Evolutionary conservation across 768 basidiomycete species (phyloP).

Genomic region (Boletus sp.): DNA sequence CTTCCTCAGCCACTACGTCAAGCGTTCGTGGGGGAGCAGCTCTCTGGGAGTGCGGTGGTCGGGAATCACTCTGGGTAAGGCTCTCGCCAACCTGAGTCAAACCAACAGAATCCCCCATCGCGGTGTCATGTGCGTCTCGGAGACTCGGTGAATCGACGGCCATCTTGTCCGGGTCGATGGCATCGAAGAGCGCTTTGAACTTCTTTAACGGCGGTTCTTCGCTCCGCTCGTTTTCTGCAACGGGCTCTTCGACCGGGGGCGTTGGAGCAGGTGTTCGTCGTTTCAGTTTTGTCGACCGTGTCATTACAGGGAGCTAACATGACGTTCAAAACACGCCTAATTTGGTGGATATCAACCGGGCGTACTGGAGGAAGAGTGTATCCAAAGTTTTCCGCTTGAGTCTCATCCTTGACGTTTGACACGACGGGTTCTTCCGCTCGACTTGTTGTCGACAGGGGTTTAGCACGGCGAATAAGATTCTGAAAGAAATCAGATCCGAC

Average conservation of each 20-base stretch:
- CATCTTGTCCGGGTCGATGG: slow-evolving; percentile 51
- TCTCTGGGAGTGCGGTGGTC: slow-evolving; percentile 6
- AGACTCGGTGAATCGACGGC: slow-evolving; percentile 22
- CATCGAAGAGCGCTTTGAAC: slow-evolving; percentile 70
- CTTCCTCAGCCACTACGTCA: slow-evolving; percentile 52
- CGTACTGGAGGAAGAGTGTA: slow-evolving; percentile 28
- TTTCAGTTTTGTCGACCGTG: slow-evolving; percentile 48
- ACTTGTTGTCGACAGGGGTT: slow-evolving; percentile 14
- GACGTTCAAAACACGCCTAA: background rate
- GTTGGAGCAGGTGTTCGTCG: slow-evolving; percentile 46
- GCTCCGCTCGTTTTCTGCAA: slow-evolving; percentile 13
- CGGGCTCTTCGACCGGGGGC: slow-evolving; percentile 17
- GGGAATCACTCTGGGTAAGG: slow-evolving; percentile 28
- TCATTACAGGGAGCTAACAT: slow-evolving; percentile 40
- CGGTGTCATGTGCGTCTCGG: slow-evolving; percentile 11
- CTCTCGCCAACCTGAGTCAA: slow-evolving; percentile 19
- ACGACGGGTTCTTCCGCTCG: slow-evolving; percentile 5
- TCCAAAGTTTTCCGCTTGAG: slow-evolving; percentile 7
- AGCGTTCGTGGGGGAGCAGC: slow-evolving; percentile 14
- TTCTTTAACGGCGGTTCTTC: slow-evolving; percentile 63
- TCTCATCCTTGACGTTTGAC: slow-evolving; percentile 9
- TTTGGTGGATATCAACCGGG: background rate
- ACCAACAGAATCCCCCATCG: slow-evolving; percentile 11
- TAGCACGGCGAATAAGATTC: slow-evolving; percentile 25
- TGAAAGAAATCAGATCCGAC: slow-evolving; percentile 6